A percentile compares a stretch with the other conserved stretches of the same genome.
Evolutionary conservation across 1,139 yeast genomes (phyloP).

Genomic region (Candida sojae): DNA sequence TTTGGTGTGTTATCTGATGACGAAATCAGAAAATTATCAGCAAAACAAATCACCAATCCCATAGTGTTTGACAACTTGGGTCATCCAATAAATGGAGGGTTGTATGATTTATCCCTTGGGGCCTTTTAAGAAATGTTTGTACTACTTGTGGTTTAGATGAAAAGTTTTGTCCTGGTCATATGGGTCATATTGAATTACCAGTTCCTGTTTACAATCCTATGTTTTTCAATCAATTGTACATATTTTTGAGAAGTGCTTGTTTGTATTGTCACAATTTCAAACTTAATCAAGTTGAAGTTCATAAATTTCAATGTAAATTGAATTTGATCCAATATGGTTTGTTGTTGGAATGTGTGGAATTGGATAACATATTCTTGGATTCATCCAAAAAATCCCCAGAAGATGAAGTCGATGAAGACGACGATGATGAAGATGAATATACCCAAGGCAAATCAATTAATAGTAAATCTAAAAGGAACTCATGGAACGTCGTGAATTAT

Average conservation of each 20-base stretch:
- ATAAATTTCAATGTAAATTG: constrained; percentile 76
- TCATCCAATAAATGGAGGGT: constrained; percentile 92
- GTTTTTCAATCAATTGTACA: constrained; percentile 88
- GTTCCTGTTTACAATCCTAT: constrained; percentile 94
- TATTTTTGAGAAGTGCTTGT: constrained; percentile 82
- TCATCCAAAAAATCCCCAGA: constrained; percentile 32
- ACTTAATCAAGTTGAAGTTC: constrained; percentile 66
- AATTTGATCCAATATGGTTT: constrained; percentile 86
- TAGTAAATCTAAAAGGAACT: constrained; percentile 48
- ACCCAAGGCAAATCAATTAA: constrained; percentile 22
- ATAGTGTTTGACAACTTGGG: constrained; percentile 93
- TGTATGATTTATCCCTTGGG: constrained; percentile 91
- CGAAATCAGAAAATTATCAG: constrained; percentile 84
- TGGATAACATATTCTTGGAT: constrained; percentile 60
- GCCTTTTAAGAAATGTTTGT: constrained; percentile 90
- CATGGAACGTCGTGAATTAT: constrained; percentile 62
- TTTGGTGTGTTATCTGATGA: constrained; percentile 82
- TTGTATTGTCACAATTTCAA: constrained; percentile 87
- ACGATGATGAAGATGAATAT: constrained; percentile 21
- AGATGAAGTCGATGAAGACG: constrained; percentile 37
- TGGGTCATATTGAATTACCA: constrained; percentile 96
- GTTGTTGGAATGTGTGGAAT: constrained; percentile 70
- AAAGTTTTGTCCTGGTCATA: constrained; percentile 95
- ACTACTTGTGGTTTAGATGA: constrained; percentile 96
- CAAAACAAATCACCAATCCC: constrained; percentile 93